Percentiles rank a stretch among this genome's conserved stretches.
Conservation (phyloP, 257 asterid species). For the Primulina tabacum region DNA sequence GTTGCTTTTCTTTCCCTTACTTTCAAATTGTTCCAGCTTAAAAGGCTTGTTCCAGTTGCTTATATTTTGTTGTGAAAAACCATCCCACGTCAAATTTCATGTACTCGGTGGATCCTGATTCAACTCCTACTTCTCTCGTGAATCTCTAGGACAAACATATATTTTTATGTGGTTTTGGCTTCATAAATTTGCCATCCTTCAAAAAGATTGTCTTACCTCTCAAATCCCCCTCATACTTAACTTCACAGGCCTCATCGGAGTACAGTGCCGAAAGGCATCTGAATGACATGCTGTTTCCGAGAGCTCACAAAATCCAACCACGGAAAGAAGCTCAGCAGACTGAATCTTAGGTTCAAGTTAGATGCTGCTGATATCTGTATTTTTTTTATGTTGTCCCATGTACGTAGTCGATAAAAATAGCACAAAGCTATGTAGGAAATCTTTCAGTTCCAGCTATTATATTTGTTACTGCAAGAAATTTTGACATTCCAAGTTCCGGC, state of each 20-base stretch:
- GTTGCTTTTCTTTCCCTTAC: conserved; percentile 10
- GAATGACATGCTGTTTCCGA: conserved; percentile 68
- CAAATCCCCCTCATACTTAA: conserved; percentile 10
- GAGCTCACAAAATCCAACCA: conserved; percentile 62
- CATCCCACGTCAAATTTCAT: not conserved
- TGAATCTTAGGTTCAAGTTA: conserved; percentile 44
- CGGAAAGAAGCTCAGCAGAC: conserved; percentile 82
- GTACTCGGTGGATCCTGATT: not conserved
- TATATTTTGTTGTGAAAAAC: not conserved
- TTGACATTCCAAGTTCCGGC: not conserved
- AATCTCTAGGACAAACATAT: no score
- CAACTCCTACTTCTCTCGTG: no score
- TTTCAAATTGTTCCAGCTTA: not conserved
- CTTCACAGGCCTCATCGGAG: conserved; percentile 84
- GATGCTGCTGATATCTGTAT: not conserved
- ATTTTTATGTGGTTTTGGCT: not conserved
- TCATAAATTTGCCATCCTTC: not conserved
- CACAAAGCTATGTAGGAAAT: not conserved
- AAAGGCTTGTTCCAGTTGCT: no score
- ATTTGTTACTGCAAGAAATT: not conserved
- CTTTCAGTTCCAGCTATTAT: not conserved
- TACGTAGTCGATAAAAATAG: not conserved
- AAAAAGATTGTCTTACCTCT: not conserved
- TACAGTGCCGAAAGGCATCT: conserved; percentile 89
- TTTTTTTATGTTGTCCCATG: not conserved